These are phyloP conservation scores for Colletotrichum scovillei DNA, from an alignment of 2,329 filamentous ascomycete species.

Conservation along the genomic window DNA sequence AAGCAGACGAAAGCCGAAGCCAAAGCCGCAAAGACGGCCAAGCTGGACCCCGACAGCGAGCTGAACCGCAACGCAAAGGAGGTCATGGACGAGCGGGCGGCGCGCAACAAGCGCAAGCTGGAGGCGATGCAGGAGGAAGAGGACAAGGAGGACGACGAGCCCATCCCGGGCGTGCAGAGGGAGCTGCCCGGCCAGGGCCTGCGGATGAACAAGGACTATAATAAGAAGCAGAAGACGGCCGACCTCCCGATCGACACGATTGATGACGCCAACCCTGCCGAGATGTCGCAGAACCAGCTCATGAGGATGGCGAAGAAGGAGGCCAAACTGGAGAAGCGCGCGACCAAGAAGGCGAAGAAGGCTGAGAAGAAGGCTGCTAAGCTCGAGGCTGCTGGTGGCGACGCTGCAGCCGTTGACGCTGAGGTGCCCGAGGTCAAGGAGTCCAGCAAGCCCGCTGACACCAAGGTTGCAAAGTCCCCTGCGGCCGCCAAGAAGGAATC, in stretches of 20 bases:
- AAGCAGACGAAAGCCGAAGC: conserved; percentile 96
- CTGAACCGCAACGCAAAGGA: conserved; percentile 87
- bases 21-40: conserved; percentile 83
- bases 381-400: conserved; percentile 8
- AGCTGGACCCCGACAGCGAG: conserved; percentile 89
- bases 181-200: conserved; percentile 75
- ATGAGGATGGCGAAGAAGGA: conserved; percentile 36
- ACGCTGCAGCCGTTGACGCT: conserved; percentile 48
- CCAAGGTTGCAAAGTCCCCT: conserved; percentile 63
- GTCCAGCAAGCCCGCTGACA: conserved; percentile 67
- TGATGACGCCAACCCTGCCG: conserved; percentile 36
- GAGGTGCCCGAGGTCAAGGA: conserved; percentile 50
- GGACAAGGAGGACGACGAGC: conserved; percentile 54
- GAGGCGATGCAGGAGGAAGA: conserved; percentile 68
- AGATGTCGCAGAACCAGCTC: conserved; percentile 36
- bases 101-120: conserved; percentile 83
- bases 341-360: conserved; percentile 59
- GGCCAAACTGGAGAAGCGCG: conserved; percentile 51
- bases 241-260: conserved; percentile 32
- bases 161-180: conserved; percentile 64
- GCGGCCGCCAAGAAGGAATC: conserved; percentile 52
- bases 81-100: conserved; percentile 81
- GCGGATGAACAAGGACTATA: conserved; percentile 58
- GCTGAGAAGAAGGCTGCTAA: conserved; percentile 44
- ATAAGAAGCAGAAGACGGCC: conserved; percentile 67